These are phyloP conservation scores for Paragyromitra xinjiangensis DNA, from an alignment of 495 filamentous ascomycete genomes.

Conservation along the genomic window DNA sequence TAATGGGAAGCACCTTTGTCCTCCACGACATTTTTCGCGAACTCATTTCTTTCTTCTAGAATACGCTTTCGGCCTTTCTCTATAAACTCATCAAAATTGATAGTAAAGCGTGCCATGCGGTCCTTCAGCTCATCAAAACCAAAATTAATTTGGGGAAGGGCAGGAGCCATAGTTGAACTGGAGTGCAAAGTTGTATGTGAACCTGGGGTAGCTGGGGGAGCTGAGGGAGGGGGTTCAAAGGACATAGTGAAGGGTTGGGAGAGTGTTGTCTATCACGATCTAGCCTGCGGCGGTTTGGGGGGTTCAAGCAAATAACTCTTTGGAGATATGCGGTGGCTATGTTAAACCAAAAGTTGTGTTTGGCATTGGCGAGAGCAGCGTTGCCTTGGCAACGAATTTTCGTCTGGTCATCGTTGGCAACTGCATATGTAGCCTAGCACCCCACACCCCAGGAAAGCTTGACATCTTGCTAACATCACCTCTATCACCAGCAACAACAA, in stretches of 20 bases:
- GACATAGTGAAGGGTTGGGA: constrained; percentile 12
- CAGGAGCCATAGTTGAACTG: constrained; percentile 63
- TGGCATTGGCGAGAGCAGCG: neutral
- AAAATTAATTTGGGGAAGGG: constrained; percentile 91
- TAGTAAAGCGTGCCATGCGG: constrained; percentile 92
- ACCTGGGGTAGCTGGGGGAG: constrained; percentile 60
- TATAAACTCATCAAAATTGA: constrained; percentile 91
- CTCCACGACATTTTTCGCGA: constrained; percentile 87
- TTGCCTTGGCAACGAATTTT: constrained; percentile 14
- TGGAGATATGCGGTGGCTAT: neutral
- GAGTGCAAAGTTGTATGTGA: constrained; percentile 64
- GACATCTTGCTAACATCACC: neutral
- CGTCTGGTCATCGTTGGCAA: neutral
- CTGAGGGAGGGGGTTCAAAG: constrained; percentile 7
- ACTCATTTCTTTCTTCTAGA: constrained; percentile 90
- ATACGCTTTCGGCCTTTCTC: constrained; percentile 87
- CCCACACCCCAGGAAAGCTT: neutral
- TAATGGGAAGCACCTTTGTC: constrained; percentile 73
- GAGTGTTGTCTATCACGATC: neutral
- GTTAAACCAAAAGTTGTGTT: neutral
- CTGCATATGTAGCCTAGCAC: neutral
- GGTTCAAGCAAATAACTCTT: neutral
- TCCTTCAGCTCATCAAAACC: constrained; percentile 95
- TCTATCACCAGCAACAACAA: neutral
- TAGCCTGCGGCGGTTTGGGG: neutral